phyloP scores from a whole-genome alignment of 2,329 filamentous ascomycete genomes.

The Fulvia fulva region DNA sequence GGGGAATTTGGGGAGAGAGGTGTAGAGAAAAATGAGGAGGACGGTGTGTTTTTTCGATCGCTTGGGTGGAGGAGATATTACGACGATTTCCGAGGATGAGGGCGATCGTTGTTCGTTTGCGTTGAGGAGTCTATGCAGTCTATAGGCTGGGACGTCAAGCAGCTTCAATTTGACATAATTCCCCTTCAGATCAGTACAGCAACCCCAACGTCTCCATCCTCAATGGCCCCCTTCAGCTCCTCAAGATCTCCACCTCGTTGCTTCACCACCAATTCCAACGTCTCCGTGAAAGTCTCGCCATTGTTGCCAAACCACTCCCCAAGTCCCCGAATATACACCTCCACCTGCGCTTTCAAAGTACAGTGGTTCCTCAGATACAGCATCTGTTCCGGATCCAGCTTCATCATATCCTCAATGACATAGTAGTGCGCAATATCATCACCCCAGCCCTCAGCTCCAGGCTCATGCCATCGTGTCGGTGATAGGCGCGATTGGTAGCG shows the following conservation, averaged over 20 bases:
- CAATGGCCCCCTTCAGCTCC: conserved; percentile 60
- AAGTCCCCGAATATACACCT: conserved; percentile 48
- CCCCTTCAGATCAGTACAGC: conserved; percentile 23
- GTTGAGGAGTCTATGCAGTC: no score
- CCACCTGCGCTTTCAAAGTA: conserved; percentile 55
- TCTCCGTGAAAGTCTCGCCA: conserved; percentile 59
- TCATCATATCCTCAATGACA: conserved; percentile 61
- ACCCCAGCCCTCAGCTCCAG: conserved; percentile 60
- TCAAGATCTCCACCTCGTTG: conserved; percentile 52
- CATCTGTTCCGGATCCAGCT: conserved; percentile 58
- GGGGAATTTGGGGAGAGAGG: no score
- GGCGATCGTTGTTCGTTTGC: no score
- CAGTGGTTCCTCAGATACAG: conserved; percentile 56
- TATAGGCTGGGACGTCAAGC: no score
- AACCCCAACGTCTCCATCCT: conserved; percentile 69
- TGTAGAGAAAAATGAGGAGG: no score
- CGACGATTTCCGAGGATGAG: no score
- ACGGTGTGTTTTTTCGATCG: no score
- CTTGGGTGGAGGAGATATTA: no score
- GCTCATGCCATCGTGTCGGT: conserved; percentile 47
- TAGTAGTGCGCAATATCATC: conserved; percentile 63
- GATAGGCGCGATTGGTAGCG: conserved; percentile 47
- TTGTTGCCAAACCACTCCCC: conserved; percentile 63
- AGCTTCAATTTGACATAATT: no score
- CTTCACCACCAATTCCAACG: conserved; percentile 53